phyloP scores from a whole-genome alignment of 345 rosid genomes.

The Melastoma malabathricum region DNA sequence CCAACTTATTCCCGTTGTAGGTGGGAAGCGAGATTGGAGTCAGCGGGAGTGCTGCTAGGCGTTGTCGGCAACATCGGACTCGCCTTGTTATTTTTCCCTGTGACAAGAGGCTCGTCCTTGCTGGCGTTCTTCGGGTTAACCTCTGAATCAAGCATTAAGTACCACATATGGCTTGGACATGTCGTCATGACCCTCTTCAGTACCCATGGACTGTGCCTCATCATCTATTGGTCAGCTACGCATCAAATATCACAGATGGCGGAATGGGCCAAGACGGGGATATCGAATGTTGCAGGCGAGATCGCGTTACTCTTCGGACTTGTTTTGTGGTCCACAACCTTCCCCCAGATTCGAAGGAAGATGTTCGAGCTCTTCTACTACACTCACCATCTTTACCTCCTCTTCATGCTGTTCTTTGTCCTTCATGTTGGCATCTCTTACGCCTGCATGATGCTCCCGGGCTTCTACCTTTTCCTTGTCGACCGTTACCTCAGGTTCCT shows the following conservation, averaged over 20 bases:
- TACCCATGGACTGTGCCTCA: constrained; percentile 47
- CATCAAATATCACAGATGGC: constrained; percentile 28
- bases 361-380: constrained; percentile 76
- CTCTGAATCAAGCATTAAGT: constrained; percentile 78
- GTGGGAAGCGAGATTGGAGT: constrained; percentile 42
- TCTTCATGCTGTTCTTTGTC: constrained; percentile 51
- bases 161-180: constrained; percentile 87
- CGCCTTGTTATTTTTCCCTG: constrained; percentile 63
- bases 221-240: constrained; percentile 27
- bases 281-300: constrained; percentile 67
- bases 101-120: constrained; percentile 70
- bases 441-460: constrained; percentile 50
- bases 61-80: constrained; percentile 53
- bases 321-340: constrained; percentile 56
- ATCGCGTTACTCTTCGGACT: constrained; percentile 43
- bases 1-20: too few relatives aligned
- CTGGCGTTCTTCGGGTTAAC: constrained; percentile 52
- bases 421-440: constrained; percentile 51
- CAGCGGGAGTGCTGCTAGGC: constrained; percentile 26
- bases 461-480: constrained; percentile 65
- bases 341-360: constrained; percentile 36
- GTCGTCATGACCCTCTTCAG: constrained; percentile 48
- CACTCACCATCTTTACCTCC: constrained; percentile 54
- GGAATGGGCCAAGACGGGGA: constrained; percentile 24
- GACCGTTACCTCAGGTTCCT: constrained; percentile 67